Evolutionary conservation across 371 early-diverging fungal genomes (phyloP).

Genomic region (Haplosporangium sp.): DNA sequence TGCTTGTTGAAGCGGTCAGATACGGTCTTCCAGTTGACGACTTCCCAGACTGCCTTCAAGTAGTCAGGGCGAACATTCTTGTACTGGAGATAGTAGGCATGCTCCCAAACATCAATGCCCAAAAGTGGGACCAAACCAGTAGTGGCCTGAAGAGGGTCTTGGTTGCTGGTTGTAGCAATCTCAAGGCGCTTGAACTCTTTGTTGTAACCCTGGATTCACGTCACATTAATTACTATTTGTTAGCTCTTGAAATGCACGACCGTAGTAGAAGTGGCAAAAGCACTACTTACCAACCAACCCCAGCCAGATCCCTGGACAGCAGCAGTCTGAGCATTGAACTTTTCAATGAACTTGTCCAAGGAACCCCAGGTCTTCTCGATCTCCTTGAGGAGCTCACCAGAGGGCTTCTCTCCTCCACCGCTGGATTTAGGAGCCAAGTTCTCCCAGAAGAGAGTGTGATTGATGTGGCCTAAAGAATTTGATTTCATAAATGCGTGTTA

Average conservation of each 20-base stretch:
- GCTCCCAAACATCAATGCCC: conserved; percentile 99
- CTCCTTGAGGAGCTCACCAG: conserved; percentile 75
- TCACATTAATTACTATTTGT: not conserved
- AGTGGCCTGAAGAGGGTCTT: conserved; percentile 81
- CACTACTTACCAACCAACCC: conserved; percentile 91
- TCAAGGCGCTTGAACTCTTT: conserved; percentile 81
- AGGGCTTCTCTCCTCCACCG: conserved; percentile 80
- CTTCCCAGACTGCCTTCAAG: conserved; percentile 95
- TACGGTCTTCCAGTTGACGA: conserved; percentile 98
- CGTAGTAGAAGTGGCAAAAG: not conserved
- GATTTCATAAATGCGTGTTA: too few relatives aligned
- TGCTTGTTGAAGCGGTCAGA: conserved; percentile 80
- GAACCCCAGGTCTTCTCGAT: conserved; percentile 91
- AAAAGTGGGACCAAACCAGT: conserved; percentile 85
- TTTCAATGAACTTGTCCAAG: conserved; percentile 83
- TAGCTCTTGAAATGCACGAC: not conserved
- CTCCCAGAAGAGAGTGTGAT: conserved; percentile 97
- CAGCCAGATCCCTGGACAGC: conserved; percentile 98
- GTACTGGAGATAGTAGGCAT: conserved; percentile 98
- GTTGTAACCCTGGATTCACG: conserved; percentile 78
- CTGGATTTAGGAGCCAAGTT: conserved; percentile 87
- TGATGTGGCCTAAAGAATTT: conserved; percentile 85
- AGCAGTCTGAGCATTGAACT: conserved; percentile 87
- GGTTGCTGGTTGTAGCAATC: conserved; percentile 94
- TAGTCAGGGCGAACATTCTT: conserved; percentile 97